Base-by-base conservation (phyloP, 202 grass and related monocot species). In the Alloteropsis angusta region DNA sequence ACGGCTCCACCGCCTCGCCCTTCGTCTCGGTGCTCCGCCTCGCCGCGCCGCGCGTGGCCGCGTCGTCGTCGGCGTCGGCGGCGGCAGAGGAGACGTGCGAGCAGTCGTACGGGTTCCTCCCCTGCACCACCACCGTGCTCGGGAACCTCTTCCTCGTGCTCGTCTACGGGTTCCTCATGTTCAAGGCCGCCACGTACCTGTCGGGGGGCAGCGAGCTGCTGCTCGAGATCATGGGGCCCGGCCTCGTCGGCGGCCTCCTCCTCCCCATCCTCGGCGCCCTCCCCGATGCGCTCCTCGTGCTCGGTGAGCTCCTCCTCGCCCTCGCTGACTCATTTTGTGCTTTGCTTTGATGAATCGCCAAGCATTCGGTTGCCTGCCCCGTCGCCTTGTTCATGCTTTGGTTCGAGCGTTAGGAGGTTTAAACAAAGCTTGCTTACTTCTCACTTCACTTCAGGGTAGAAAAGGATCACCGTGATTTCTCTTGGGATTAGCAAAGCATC, bases 181-280 rank as follows among this genome's bases (percentile, higher is more conserved):
- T 67, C 81, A 99, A 96, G 84, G 88, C 90, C 1, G 96, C 96
- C 65, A 99, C 96, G 53, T 91, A 76, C 75, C 79, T 99, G 18
- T 99, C 96, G 1, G 32, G 72, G 37, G 96, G 96, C 36, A 96
- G 96, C 34, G 96, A 99, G 79, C 59, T 99, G 84, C 77, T 99
- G 65, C 92, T 99, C 28, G 76, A 93, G 83, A 93, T 99, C 86
- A 76, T 99, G 84, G 92, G 96, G 4, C 96, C 96, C 10, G 96
- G 96, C 8, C 91, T 99, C 83, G 75, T 99, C 63, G 96, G 96
- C 12, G 96, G 96, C 7, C 90, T 99, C 54, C 89, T 99, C 67
- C 90, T 99, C 44, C 96, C 96, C 55, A 96, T 99, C 70, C 92
- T 99, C n/a, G 96, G 96, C 9, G 96, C 96, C 15, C 85, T 99